Evolutionary conservation across 2,329 filamentous ascomycete species (phyloP).

Genomic region (Dactylonectria macrodidyma): DNA sequence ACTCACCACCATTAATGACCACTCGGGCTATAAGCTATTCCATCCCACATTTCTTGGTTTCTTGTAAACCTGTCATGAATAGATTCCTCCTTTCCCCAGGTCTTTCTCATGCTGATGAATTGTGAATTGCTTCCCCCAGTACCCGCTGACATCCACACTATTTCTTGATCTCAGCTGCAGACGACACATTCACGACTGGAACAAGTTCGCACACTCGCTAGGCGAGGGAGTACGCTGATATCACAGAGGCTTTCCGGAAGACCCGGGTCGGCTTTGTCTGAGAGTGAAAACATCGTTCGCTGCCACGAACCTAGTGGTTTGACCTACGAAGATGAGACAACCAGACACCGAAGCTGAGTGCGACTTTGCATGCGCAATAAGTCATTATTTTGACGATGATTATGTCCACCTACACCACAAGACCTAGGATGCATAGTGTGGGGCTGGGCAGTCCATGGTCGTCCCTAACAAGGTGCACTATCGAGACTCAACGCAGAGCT

Average conservation of each 20-base stretch:
- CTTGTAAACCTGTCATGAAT: neutral
- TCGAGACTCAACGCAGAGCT: neutral
- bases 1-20: constrained; percentile 16
- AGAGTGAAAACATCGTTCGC: neutral
- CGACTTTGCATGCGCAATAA: neutral
- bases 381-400: neutral
- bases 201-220: neutral
- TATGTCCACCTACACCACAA: neutral
- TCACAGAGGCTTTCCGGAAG: neutral
- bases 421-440: neutral
- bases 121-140: neutral
- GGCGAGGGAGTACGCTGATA: neutral
- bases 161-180: neutral
- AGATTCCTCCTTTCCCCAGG: neutral
- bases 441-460: neutral
- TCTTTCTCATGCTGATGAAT: neutral
- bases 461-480: neutral
- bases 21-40: neutral
- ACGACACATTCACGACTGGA: neutral
- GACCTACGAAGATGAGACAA: too few species aligned
- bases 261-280: neutral
- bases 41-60: neutral
- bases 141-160: neutral
- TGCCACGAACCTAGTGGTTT: neutral
- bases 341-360: neutral